These are phyloP conservation scores for Lichina pygmaea DNA, from an alignment of 495 filamentous ascomycete species.

Conservation along the genomic window DNA sequence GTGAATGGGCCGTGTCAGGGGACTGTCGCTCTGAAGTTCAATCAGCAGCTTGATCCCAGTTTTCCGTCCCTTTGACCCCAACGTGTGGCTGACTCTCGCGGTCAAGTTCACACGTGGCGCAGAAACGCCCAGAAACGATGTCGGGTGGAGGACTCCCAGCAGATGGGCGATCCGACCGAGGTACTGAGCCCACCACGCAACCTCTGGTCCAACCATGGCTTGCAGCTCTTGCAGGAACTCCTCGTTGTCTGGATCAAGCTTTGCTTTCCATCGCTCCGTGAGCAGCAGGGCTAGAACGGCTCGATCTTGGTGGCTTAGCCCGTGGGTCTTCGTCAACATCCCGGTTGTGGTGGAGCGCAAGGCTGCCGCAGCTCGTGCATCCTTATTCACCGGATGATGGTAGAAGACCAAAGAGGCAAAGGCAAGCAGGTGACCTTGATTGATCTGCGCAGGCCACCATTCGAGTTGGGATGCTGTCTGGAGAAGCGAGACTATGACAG, in stretches of 20 bases:
- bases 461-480: conserved; percentile 16
- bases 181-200: conserved; percentile 36
- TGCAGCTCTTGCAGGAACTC: conserved; percentile 20
- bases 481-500: conserved; percentile 17
- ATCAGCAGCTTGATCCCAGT: conserved; percentile 1
- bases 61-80: conserved; percentile 1
- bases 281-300: conserved; percentile 45
- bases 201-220: conserved; percentile 16
- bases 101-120: neutral
- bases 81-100: conserved; percentile 1
- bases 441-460: conserved; percentile 13
- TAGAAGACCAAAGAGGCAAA: conserved; percentile 24
- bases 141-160: conserved; percentile 5
- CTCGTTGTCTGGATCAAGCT: conserved; percentile 21
- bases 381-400: conserved; percentile 22
- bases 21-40: neutral
- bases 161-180: conserved; percentile 25
- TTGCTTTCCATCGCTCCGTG: conserved; percentile 49
- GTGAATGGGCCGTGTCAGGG: neutral
- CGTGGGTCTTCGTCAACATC: conserved; percentile 34
- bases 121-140: neutral
- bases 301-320: conserved; percentile 43
- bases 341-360: conserved; percentile 48
- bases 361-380: conserved; percentile 31
- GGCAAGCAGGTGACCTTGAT: conserved; percentile 19